phyloP scores from a whole-genome alignment of 331 rosid species.

The Erythrophleum ivorense region DNA sequence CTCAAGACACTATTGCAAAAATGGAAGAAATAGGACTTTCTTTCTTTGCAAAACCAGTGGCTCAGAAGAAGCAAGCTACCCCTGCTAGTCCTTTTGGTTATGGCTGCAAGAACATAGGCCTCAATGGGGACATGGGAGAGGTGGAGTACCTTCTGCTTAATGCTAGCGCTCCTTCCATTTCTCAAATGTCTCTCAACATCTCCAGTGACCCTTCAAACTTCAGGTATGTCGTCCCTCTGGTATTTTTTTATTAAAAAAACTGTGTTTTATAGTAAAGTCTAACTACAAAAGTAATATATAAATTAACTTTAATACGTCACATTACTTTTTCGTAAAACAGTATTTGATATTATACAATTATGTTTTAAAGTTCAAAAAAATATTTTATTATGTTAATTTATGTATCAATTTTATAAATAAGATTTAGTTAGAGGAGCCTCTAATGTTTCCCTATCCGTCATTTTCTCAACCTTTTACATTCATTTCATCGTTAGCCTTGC shows the following conservation, averaged over 20 bases:
- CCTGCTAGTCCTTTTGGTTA: conserved; percentile 62
- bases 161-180: conserved; percentile 46
- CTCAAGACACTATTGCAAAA: conserved; percentile 46
- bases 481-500: conserved; percentile 18
- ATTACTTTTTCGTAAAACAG: background rate
- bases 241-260: background rate
- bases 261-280: background rate
- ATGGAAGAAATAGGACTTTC: conserved; percentile 58
- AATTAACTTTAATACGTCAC: background rate
- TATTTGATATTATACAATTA: background rate
- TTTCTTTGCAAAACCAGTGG: conserved; percentile 64
- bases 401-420: background rate
- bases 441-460: background rate
- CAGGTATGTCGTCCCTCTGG: conserved; percentile 56
- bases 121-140: conserved; percentile 84
- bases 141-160: conserved; percentile 76
- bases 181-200: conserved; percentile 48
- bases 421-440: background rate
- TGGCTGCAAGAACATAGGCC: conserved; percentile 81
- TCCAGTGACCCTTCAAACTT: conserved; percentile 56
- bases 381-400: background rate
- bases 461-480: conserved; percentile 38
- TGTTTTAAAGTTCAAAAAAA: background rate
- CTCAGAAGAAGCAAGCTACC: conserved; percentile 57
- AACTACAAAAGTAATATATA: too few species aligned